Percentiles rank a stretch among this genome's conserved stretches.
Evolutionary conservation across 2,329 filamentous ascomycete species (phyloP).

Genomic region (Myriosclerotinia scirpicola): DNA sequence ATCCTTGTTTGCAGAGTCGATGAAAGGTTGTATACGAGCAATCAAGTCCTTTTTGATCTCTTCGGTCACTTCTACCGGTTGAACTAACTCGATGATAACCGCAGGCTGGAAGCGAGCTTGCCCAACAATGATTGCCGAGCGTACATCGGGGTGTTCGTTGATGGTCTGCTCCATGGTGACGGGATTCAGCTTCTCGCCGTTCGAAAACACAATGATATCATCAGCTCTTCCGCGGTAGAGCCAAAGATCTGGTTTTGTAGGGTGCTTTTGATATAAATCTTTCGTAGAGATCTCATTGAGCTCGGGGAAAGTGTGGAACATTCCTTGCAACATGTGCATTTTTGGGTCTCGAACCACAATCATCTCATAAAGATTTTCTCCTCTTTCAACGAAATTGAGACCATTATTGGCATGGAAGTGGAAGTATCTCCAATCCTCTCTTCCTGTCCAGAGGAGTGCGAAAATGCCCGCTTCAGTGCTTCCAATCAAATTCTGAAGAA

Average conservation of each 20-base stretch:
- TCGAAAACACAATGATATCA: conserved; percentile 46
- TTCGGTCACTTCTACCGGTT: neutral
- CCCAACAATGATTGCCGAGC: conserved; percentile 28
- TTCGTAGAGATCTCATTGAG: conserved; percentile 15
- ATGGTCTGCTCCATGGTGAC: conserved; percentile 18
- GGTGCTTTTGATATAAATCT: conserved; percentile 16
- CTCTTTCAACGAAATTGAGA: neutral
- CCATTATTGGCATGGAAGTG: conserved; percentile 16
- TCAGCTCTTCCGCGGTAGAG: conserved; percentile 36
- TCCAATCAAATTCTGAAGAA: conserved; percentile 17
- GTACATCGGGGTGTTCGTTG: conserved; percentile 6
- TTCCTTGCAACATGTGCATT: conserved; percentile 12
- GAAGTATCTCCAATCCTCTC: conserved; percentile 21
- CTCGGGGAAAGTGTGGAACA: conserved; percentile 23
- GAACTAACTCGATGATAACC: conserved; percentile 25
- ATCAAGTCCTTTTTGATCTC: conserved; percentile 11
- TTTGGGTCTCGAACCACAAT: conserved; percentile 9
- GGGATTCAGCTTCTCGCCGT: conserved; percentile 45
- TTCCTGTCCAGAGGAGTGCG: neutral
- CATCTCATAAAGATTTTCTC: conserved; percentile 17
- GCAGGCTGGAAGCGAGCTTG: conserved; percentile 27
- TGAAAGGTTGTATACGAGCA: conserved; percentile 32
- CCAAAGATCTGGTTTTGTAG: conserved; percentile 12
- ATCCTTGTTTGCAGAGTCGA: conserved; percentile 23
- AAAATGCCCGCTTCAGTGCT: conserved; percentile 17